These are phyloP conservation scores for Pestalotiopsis sp. DNA, from an alignment of 2,329 filamentous ascomycete species.

Conservation along the genomic window DNA sequence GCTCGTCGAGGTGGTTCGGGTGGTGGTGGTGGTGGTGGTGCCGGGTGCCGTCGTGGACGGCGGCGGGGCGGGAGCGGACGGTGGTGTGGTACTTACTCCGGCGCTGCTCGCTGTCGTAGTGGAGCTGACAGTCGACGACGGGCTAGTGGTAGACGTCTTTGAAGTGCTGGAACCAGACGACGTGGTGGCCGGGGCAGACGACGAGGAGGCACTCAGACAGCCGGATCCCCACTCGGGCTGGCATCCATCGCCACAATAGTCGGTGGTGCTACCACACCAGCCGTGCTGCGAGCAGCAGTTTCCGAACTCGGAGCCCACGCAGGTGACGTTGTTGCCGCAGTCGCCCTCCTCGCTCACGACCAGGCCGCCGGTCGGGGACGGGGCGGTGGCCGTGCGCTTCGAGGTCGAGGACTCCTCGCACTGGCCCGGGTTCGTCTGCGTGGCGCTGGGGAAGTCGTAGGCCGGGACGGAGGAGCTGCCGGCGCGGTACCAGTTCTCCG, in stretches of 20 bases:
- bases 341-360: constrained; percentile 28
- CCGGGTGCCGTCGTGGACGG: not conserved
- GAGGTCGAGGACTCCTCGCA: constrained; percentile 20
- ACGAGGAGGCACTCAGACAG: constrained; percentile 11
- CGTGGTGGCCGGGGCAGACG: constrained; percentile 14
- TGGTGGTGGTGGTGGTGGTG: not conserved
- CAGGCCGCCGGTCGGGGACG: constrained; percentile 24
- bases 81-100: not conserved
- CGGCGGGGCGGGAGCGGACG: constrained; percentile 7
- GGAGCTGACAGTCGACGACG: not conserved
- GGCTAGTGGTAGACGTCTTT: not conserved
- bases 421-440: constrained; percentile 30
- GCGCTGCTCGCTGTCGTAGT: not conserved
- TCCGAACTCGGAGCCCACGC: constrained; percentile 30
- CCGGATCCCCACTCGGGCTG: constrained; percentile 36
- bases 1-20: not conserved
- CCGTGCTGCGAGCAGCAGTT: constrained; percentile 34
- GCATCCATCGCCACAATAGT: constrained; percentile 42
- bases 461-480: constrained; percentile 27
- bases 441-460: constrained; percentile 28
- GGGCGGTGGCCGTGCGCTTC: constrained; percentile 13
- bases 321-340: constrained; percentile 30
- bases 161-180: constrained; percentile 17
- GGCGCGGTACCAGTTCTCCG: constrained; percentile 55
- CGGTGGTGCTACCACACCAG: constrained; percentile 41